phyloP scores from a whole-genome alignment of 2,329 filamentous ascomycete species.

The Thermomyces lanuginosus region DNA sequence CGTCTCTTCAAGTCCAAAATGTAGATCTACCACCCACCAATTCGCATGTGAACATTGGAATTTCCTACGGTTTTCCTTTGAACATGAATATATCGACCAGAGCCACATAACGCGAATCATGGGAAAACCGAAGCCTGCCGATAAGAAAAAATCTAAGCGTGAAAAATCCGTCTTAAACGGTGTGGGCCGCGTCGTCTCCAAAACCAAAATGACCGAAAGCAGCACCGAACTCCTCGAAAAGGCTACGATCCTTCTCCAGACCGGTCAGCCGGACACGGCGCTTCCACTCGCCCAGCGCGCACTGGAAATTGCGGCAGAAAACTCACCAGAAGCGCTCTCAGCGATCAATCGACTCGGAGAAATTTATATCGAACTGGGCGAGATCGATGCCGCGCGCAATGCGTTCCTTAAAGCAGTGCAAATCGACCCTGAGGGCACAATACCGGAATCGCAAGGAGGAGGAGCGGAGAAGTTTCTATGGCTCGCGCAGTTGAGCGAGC shows the following conservation, averaged over 20 bases:
- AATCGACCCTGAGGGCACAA: conserved; percentile 58
- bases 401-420: conserved; percentile 58
- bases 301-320: conserved; percentile 22
- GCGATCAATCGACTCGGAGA: conserved; percentile 65
- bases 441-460: conserved; percentile 56
- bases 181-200: conserved; percentile 19
- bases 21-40: not conserved
- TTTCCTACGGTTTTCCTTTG: not conserved
- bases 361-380: conserved; percentile 66
- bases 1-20: conserved; percentile 6
- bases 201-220: conserved; percentile 33
- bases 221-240: conserved; percentile 41
- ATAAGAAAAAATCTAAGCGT: conserved; percentile 27
- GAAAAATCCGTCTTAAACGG: conserved; percentile 29
- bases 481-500: conserved; percentile 70
- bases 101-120: conserved; percentile 22
- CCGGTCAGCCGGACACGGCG: conserved; percentile 41
- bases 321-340: conserved; percentile 28
- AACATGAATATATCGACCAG: conserved; percentile 1
- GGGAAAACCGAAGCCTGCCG: conserved; percentile 36
- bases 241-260: conserved; percentile 41
- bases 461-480: conserved; percentile 90
- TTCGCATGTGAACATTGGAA: not conserved
- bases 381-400: conserved; percentile 55
- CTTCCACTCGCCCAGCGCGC: conserved; percentile 39